Conservation (phyloP, 2,329 filamentous ascomycete species). For the Trichoderma asperellum region DNA sequence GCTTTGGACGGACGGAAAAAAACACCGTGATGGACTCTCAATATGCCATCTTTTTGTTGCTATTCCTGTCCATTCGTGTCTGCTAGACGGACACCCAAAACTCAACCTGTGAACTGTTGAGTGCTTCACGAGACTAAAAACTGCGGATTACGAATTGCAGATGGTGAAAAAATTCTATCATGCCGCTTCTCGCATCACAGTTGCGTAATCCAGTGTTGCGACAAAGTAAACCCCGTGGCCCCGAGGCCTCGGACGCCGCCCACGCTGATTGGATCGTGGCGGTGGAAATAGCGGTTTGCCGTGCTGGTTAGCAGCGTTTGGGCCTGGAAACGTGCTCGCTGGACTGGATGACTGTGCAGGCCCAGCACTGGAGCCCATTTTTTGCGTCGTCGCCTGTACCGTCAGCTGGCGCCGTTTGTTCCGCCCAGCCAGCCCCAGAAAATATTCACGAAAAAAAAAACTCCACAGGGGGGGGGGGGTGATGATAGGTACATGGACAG, state of each 20-base stretch:
- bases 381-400: constrained; percentile 11
- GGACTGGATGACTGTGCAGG: constrained; percentile 25
- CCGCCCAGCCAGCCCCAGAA: constrained; percentile 11
- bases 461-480: constrained; percentile 1
- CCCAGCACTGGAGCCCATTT: constrained; percentile 10
- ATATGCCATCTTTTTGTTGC: background rate
- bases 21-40: background rate
- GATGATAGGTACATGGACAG: background rate
- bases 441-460: background rate
- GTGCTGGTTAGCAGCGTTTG: constrained; percentile 5
- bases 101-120: background rate
- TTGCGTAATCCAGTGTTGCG: constrained; percentile 30
- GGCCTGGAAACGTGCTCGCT: constrained; percentile 28
- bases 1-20: background rate
- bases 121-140: background rate
- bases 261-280: constrained; percentile 20
- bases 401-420: constrained; percentile 19
- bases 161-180: background rate
- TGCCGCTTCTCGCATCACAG: constrained; percentile 26
- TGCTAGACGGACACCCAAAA: background rate
- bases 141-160: background rate
- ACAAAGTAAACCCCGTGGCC: constrained; percentile 24
- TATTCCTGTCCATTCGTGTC: background rate
- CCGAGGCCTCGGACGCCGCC: background rate
- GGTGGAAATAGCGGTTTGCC: background rate